These are phyloP conservation scores for Fusarium agapanthi DNA, from an alignment of 2,329 filamentous ascomycete genomes.

Conservation along the genomic window DNA sequence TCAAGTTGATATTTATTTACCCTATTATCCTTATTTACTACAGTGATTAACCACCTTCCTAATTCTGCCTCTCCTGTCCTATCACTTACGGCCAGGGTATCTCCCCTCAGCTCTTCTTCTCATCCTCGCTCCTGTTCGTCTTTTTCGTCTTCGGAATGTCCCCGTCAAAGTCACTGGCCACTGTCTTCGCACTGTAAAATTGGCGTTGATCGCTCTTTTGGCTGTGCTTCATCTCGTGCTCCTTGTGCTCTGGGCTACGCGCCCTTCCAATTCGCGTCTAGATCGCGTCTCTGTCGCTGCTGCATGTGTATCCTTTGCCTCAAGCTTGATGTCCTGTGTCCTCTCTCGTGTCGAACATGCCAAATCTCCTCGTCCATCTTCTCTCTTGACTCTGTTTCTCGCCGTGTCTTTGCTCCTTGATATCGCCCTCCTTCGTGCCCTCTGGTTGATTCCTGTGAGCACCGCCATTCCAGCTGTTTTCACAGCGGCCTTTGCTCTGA, in stretches of 20 bases:
- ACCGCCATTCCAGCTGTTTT: constrained; percentile 46
- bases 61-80: background rate
- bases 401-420: constrained; percentile 48
- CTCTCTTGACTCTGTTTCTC: constrained; percentile 47
- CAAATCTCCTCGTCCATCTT: constrained; percentile 46
- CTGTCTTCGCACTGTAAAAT: constrained; percentile 40
- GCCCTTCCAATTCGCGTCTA: constrained; percentile 23
- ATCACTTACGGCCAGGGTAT: background rate
- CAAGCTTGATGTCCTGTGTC: constrained; percentile 44
- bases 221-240: constrained; percentile 47
- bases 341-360: constrained; percentile 47
- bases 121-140: constrained; percentile 45
- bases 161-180: constrained; percentile 39
- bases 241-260: constrained; percentile 45
- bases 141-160: constrained; percentile 39
- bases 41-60: constrained; percentile 31
- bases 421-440: constrained; percentile 45
- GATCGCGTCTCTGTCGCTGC: constrained; percentile 44
- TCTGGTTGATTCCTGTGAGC: constrained; percentile 44
- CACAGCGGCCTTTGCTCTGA: constrained; percentile 48
- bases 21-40: background rate
- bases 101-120: constrained; percentile 36
- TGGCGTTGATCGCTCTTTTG: constrained; percentile 42
- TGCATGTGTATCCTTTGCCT: constrained; percentile 45
- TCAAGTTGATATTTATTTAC: background rate